Percentiles rank a stretch among this genome's conserved stretches.
Conservation (phyloP, 768 basidiomycete genomes). For the Rhizopogon vinicolor region DNA sequence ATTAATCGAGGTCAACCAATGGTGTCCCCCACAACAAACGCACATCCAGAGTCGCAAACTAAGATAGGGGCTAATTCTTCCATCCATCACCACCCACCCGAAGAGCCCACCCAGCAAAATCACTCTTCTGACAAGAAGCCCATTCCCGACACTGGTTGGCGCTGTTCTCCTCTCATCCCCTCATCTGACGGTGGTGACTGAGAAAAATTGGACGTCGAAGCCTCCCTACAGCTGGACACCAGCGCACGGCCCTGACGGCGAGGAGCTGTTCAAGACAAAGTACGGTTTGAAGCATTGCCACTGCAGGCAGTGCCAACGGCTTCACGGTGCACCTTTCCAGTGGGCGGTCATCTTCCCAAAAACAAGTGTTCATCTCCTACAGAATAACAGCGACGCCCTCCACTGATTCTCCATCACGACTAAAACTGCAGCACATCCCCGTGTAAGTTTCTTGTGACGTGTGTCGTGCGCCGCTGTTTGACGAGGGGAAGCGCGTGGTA, state of each 20-base stretch:
- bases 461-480: constrained; percentile 28
- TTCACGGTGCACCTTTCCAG: constrained; percentile 29
- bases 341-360: constrained; percentile 32
- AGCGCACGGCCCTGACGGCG: constrained; percentile 11
- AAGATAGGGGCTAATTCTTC: not conserved
- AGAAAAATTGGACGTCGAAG: constrained; percentile 24
- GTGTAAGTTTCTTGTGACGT: constrained; percentile 27
- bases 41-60: not conserved
- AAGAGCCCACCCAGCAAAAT: not conserved
- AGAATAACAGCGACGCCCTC: constrained; percentile 21
- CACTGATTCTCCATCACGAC: constrained; percentile 27
- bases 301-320: constrained; percentile 25
- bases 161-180: not conserved
- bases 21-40: not conserved
- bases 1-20: not conserved
- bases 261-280: not conserved
- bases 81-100: not conserved
- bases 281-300: constrained; percentile 26
- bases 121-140: not conserved
- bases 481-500: constrained; percentile 28
- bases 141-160: constrained; percentile 3
- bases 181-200: constrained; percentile 16
- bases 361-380: constrained; percentile 26
- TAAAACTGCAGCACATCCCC: constrained; percentile 14
- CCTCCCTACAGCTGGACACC: constrained; percentile 25